phyloP scores from a whole-genome alignment of 2,329 filamentous ascomycete species.

The Exophiala phaeomuriformis region DNA sequence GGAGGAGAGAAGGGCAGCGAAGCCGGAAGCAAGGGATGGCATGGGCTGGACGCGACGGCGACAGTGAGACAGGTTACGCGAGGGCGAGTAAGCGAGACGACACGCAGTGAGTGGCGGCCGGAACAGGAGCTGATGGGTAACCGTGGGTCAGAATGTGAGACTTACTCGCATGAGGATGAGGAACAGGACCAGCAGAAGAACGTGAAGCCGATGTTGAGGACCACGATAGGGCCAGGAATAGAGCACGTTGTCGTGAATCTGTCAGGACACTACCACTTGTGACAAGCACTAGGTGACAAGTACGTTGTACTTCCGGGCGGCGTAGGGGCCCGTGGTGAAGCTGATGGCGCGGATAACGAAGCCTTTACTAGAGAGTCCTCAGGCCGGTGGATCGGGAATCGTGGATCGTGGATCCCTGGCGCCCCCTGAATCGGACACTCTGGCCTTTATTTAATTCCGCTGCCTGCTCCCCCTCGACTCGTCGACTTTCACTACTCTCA shows the following conservation, averaged over 20 bases:
- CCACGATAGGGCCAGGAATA: background rate
- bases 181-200: background rate
- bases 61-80: background rate
- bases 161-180: background rate
- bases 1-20: conserved; percentile 9
- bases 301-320: no score
- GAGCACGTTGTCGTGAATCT: background rate
- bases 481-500: conserved; percentile 5
- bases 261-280: no score
- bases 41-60: conserved; percentile 4
- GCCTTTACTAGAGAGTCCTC: no score
- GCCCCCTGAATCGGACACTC: conserved; percentile 15
- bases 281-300: no score
- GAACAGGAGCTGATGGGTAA: conserved; percentile 11
- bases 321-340: no score
- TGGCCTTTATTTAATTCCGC: conserved; percentile 23
- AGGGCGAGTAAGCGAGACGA: background rate
- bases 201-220: background rate
- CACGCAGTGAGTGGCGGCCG: conserved; percentile 8
- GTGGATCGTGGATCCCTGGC: background rate
- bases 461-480: conserved; percentile 15
- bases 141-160: background rate
- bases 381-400: no score
- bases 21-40: conserved; percentile 17
- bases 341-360: no score